These are phyloP conservation scores for Ceriops tagal DNA, from an alignment of 345 rosid species.

Conservation along the genomic window DNA sequence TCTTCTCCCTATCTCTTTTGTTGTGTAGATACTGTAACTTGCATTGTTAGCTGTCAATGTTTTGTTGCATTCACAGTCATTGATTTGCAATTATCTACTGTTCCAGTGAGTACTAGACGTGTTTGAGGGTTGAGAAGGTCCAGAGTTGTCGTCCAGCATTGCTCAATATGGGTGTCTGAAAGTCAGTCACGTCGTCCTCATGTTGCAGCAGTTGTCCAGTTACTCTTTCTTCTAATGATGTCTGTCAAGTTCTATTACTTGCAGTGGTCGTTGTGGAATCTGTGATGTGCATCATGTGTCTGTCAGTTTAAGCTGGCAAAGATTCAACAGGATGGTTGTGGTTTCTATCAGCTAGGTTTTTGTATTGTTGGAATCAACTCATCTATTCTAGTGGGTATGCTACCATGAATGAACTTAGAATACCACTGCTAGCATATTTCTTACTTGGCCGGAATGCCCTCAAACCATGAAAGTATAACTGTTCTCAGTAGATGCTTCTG, in stretches of 20 bases:
- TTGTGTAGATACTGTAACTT: slow-evolving; percentile 11
- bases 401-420: slow-evolving; percentile 33
- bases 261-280: slow-evolving; percentile 37
- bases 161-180: slow-evolving; percentile 84
- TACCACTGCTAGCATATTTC: slow-evolving; percentile 20
- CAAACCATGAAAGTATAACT: slow-evolving; percentile 11
- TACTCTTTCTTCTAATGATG: slow-evolving; percentile 49
- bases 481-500: slow-evolving; percentile 14
- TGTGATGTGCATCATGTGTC: slow-evolving; percentile 43
- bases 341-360: slow-evolving; percentile 43
- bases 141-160: slow-evolving; percentile 81
- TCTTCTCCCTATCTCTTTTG: neutral
- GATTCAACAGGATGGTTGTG: slow-evolving; percentile 47
- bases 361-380: slow-evolving; percentile 39
- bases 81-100: slow-evolving; percentile 81
- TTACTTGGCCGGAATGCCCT: slow-evolving; percentile 24
- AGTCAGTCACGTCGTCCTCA: slow-evolving; percentile 95
- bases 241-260: slow-evolving; percentile 59
- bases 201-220: slow-evolving; percentile 91
- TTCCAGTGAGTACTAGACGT: slow-evolving; percentile 99
- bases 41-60: slow-evolving; percentile 26
- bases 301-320: slow-evolving; percentile 37
- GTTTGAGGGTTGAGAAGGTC: slow-evolving; percentile 95
- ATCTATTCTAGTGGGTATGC: slow-evolving; percentile 35
- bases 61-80: slow-evolving; percentile 28